Base-by-base conservation (phyloP, 305 asterid species). In the Fraxinus angustifolia region DNA sequence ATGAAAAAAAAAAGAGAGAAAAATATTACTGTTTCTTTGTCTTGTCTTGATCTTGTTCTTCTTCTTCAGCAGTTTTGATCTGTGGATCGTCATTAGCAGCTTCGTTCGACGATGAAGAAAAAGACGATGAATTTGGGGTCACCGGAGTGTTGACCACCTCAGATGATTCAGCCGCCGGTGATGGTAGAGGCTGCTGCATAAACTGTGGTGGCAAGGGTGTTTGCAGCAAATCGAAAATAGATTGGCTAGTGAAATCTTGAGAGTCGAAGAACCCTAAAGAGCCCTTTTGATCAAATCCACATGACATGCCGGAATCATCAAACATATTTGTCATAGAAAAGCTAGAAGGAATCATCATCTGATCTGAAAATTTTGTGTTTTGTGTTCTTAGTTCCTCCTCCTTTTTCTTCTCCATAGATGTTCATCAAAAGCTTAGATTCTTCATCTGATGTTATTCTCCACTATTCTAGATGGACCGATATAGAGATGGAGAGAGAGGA, bases 11-110 rank as follows among this genome's bases (percentile, higher is more conserved):
- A 65, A 17, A 38, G 26, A 23, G 26, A 8, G 14, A 78, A 76
- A 62, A 73, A 68, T 65, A 89, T 82, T 81, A 94, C 98, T 82
- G 86, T 81, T 89, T 88, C 79, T 86, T 90, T 75, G 87, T 50
- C 75, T 87, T 87, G 60, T 87, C 89, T 82, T 86, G 87, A 85
- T 90, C 88, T 36, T 84, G 84, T 3, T 80, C 87, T 6, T 84
- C 82, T 3, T 62, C 87, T 40, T 88, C 76, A 14, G 45, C 74
- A 14, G 40, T 48, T 67, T 85, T 80, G 2, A 76, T 83, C 72
- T 82, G 86, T 33, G 19, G 36, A 67, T 83, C 84, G 48, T 85
- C 90, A 80, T 83, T 88, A 0, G 84, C 83, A 11, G 89, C 91
- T 56, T 89, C 90, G 23, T 80, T 85, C 0, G 92, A 89, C 0